These are phyloP conservation scores for Rhizopogon salebrosus DNA, from an alignment of 768 basidiomycete species.

Conservation along the genomic window DNA sequence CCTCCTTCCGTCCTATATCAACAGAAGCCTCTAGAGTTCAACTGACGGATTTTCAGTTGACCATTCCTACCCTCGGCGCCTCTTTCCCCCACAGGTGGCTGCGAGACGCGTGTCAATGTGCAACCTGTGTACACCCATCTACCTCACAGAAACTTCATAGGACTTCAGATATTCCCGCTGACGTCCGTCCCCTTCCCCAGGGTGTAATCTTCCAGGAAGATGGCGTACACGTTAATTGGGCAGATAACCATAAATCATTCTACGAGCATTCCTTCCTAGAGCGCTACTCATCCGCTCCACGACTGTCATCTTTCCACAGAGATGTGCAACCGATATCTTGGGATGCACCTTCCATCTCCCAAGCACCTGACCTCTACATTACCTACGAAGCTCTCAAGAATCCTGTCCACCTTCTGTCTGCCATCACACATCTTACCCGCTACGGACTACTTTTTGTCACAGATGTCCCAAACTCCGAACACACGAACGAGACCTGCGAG, in stretches of 20 bases:
- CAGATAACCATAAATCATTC: constrained; percentile 54
- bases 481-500: constrained; percentile 59
- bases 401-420: constrained; percentile 42
- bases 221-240: constrained; percentile 52
- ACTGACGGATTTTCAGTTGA: constrained; percentile 3
- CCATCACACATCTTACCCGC: constrained; percentile 63
- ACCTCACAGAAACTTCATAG: constrained; percentile 74
- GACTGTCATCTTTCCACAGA: constrained; percentile 39
- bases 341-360: constrained; percentile 35
- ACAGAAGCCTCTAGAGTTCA: background rate
- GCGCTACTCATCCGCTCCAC: constrained; percentile 35
- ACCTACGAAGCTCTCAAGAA: constrained; percentile 47
- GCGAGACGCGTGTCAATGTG: constrained; percentile 78
- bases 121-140: constrained; percentile 68
- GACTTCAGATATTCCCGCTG: constrained; percentile 56
- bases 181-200: constrained; percentile 39
- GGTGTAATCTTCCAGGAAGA: constrained; percentile 37
- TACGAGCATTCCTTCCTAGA: constrained; percentile 46
- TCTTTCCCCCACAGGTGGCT: constrained; percentile 72
- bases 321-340: constrained; percentile 39
- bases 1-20: background rate
- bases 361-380: constrained; percentile 43
- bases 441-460: constrained; percentile 73
- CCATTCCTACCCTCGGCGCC: constrained; percentile 29
- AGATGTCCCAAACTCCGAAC: constrained; percentile 62